Conservation (phyloP, 345 rosid species). For the Carallia pectinifolia region DNA sequence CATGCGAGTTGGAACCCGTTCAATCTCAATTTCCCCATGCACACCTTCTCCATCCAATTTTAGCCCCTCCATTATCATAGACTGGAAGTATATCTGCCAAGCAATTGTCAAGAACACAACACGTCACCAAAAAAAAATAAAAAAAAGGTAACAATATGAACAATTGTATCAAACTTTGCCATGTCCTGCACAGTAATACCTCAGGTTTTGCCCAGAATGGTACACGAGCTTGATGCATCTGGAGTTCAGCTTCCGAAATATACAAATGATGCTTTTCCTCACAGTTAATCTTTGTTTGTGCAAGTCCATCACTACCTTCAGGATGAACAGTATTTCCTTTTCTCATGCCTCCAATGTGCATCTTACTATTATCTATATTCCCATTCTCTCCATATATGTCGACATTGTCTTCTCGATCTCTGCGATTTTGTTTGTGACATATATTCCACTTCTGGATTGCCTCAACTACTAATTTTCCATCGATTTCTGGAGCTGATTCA, state of each 20-base stretch:
- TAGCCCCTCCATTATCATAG: slow-evolving; percentile 34
- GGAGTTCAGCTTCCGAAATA: slow-evolving; percentile 83
- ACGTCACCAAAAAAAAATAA: background rate
- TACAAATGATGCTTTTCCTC: slow-evolving; percentile 66
- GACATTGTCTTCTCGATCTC: slow-evolving; percentile 66
- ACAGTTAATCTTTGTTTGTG: slow-evolving; percentile 30
- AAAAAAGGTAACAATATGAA: background rate
- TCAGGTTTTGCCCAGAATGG: slow-evolving; percentile 72
- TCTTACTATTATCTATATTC: slow-evolving; percentile 54
- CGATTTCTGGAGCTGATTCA: slow-evolving; percentile 58
- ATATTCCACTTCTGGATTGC: slow-evolving; percentile 87
- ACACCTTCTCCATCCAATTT: slow-evolving; percentile 37
- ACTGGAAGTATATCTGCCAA: slow-evolving; percentile 64
- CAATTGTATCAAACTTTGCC: background rate
- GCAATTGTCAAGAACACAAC: slow-evolving; percentile 18
- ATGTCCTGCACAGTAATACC: slow-evolving; percentile 38
- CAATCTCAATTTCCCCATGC: slow-evolving; percentile 71
- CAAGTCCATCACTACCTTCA: slow-evolving; percentile 26
- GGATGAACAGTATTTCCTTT: slow-evolving; percentile 35
- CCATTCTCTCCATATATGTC: slow-evolving; percentile 89
- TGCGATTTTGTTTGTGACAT: slow-evolving; percentile 65
- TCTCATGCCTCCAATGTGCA: slow-evolving; percentile 64
- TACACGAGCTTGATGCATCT: slow-evolving; percentile 47
- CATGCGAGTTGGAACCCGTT: slow-evolving; percentile 50
- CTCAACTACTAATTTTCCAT: slow-evolving; percentile 62